phyloP scores from a whole-genome alignment of 441 rosid genomes.

The Metrosideros polymorpha region DNA sequence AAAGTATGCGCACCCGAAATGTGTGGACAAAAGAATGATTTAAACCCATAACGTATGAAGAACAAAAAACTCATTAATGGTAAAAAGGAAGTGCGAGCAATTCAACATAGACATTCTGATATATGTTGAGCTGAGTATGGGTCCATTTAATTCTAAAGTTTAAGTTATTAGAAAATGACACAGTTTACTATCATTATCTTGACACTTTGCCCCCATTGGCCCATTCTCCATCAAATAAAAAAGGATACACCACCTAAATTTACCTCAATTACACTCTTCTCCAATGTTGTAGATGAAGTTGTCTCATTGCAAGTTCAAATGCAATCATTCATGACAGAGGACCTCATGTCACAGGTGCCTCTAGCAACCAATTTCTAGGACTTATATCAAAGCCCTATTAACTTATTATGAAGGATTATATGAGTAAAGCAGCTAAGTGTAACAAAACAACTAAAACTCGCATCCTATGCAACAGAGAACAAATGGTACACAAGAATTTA shows the following conservation, averaged over 20 bases:
- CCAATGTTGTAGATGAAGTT: not conserved
- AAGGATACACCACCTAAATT: not conserved
- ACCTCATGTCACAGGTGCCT: not conserved
- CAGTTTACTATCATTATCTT: not conserved
- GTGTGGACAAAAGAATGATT: not conserved
- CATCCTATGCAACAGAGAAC: not conserved
- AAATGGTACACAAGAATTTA: not conserved
- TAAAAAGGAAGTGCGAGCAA: not conserved
- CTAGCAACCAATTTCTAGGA: not conserved
- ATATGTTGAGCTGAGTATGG: not conserved
- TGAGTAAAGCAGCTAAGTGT: not conserved
- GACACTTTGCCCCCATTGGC: not conserved
- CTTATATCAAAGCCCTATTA: not conserved
- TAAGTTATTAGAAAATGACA: not conserved
- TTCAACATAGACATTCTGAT: not conserved
- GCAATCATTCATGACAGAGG: not conserved
- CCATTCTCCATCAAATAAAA: not conserved
- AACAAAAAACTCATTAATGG: not conserved
- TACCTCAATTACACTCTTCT: not conserved
- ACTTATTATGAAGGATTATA: not conserved
- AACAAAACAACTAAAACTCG: not conserved
- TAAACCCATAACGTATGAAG: not conserved
- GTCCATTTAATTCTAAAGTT: not conserved
- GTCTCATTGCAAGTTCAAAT: not conserved
- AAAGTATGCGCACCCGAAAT: not conserved